A percentile compares a stretch with the other conserved stretches of the same genome.
Evolutionary conservation across 2,329 filamentous ascomycete genomes (phyloP).

Genomic region (Metarhizium robertsii): DNA sequence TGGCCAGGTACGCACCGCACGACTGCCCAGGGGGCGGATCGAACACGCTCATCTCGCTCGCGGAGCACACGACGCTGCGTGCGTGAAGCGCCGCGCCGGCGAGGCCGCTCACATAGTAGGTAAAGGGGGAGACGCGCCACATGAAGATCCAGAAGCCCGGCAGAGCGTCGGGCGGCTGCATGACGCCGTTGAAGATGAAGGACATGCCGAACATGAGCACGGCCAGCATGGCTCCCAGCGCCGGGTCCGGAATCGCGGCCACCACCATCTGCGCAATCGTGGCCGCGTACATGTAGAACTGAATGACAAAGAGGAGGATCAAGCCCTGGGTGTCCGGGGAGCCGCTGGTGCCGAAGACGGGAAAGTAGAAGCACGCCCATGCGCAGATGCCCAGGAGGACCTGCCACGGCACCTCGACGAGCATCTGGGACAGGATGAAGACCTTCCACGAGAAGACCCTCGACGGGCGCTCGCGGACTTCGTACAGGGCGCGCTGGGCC

Average conservation of each 20-base stretch:
- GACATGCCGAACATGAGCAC: background rate
- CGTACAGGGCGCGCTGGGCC: no score
- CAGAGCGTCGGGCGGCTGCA: background rate
- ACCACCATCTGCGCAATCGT: no score
- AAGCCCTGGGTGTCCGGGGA: background rate
- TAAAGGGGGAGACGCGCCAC: constrained; percentile 52
- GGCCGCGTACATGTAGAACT: background rate
- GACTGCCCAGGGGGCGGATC: background rate
- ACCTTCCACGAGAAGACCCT: constrained; percentile 61
- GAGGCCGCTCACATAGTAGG: constrained; percentile 63
- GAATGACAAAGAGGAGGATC: background rate
- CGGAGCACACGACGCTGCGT: background rate
- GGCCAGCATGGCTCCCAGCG: background rate
- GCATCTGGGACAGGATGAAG: constrained; percentile 50
- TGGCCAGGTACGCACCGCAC: background rate
- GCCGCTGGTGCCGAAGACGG: background rate
- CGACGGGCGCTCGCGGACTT: constrained; percentile 34
- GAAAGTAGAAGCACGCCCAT: background rate
- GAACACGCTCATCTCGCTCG: background rate
- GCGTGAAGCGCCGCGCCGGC: background rate
- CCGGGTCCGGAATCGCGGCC: background rate
- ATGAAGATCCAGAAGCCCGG: no score
- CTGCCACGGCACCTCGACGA: constrained; percentile 8
- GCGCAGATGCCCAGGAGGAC: constrained; percentile 13
- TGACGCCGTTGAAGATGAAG: background rate